Evolutionary conservation across 2,329 filamentous ascomycete species (phyloP).

Genomic region (Metarhizium sp.): DNA sequence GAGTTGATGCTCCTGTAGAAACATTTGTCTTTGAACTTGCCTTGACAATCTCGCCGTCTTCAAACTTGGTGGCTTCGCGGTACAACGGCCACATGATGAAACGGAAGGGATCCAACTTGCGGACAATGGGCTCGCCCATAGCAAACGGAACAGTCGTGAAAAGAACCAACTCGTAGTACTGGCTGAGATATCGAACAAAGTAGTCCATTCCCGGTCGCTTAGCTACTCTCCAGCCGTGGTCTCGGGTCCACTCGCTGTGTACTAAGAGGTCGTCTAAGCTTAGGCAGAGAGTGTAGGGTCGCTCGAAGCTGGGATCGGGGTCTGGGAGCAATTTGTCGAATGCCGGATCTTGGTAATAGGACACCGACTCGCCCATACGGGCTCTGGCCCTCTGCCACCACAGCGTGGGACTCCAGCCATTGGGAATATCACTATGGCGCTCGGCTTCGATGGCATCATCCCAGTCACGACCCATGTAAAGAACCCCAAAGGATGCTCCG

Average conservation of each 20-base stretch:
- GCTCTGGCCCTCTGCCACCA: slow-evolving; percentile 78
- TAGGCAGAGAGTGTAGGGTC: slow-evolving; percentile 86
- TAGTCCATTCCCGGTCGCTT: slow-evolving; percentile 96
- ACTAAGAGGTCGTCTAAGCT: slow-evolving; percentile 90
- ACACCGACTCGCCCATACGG: slow-evolving; percentile 64
- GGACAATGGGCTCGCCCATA: slow-evolving; percentile 77
- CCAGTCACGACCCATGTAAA: slow-evolving; percentile 85
- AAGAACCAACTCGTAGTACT: slow-evolving; percentile 96
- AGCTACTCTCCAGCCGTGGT: slow-evolving; percentile 90
- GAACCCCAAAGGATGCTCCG: slow-evolving; percentile 45
- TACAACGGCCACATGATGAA: slow-evolving; percentile 94
- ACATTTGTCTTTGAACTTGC: slow-evolving; percentile 30
- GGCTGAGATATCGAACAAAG: slow-evolving; percentile 90
- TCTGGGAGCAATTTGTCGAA: slow-evolving; percentile 90
- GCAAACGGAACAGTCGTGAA: slow-evolving; percentile 84
- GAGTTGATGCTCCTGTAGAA: background rate
- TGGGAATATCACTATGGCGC: slow-evolving; percentile 61
- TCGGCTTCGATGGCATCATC: slow-evolving; percentile 68
- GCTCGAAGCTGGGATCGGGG: slow-evolving; percentile 66
- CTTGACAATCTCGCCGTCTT: slow-evolving; percentile 95
- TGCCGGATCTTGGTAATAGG: slow-evolving; percentile 92
- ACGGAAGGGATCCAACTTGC: slow-evolving; percentile 90
- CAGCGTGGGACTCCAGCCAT: slow-evolving; percentile 64
- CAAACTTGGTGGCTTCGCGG: slow-evolving; percentile 93
- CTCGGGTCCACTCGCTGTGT: slow-evolving; percentile 87